Evolutionary conservation across 1,139 yeast genomes (phyloP).

Genomic region (Pichia sp.): DNA sequence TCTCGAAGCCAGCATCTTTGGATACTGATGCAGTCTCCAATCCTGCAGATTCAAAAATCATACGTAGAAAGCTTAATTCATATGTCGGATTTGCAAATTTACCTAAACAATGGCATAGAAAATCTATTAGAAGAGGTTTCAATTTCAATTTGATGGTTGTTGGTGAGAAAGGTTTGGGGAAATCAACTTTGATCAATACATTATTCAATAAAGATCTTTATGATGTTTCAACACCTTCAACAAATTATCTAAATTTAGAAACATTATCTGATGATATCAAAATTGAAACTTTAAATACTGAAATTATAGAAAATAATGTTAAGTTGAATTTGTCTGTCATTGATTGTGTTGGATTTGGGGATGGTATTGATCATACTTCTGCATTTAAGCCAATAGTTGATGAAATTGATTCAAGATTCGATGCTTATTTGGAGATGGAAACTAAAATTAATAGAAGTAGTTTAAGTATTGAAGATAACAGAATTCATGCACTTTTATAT

Average conservation of each 20-base stretch:
- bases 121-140: slow-evolving; percentile 91
- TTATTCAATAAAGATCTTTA: slow-evolving; percentile 76
- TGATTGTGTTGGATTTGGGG: slow-evolving; percentile 95
- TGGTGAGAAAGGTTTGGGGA: slow-evolving; percentile 91
- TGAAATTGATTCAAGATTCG: slow-evolving; percentile 81
- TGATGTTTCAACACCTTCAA: slow-evolving; percentile 26
- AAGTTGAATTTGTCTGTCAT: slow-evolving; percentile 76
- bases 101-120: slow-evolving; percentile 98
- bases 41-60: slow-evolving; percentile 34
- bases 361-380: slow-evolving; percentile 76
- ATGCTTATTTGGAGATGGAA: slow-evolving; percentile 83
- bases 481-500: slow-evolving; percentile 82
- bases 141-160: slow-evolving; percentile 81
- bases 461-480: slow-evolving; percentile 50
- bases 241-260: slow-evolving; percentile 12
- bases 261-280: slow-evolving; percentile 39
- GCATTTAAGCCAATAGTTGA: slow-evolving; percentile 93
- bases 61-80: slow-evolving; percentile 79
- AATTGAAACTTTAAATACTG: slow-evolving; percentile 62
- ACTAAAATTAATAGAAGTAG: slow-evolving; percentile 72
- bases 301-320: slow-evolving; percentile 90
- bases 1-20: neutral
- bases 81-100: slow-evolving; percentile 96
- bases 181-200: slow-evolving; percentile 86
- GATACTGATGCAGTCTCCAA: neutral